phyloP scores from a whole-genome alignment of 2,329 filamentous ascomycete species.

The Paecilomyces sp. region DNA sequence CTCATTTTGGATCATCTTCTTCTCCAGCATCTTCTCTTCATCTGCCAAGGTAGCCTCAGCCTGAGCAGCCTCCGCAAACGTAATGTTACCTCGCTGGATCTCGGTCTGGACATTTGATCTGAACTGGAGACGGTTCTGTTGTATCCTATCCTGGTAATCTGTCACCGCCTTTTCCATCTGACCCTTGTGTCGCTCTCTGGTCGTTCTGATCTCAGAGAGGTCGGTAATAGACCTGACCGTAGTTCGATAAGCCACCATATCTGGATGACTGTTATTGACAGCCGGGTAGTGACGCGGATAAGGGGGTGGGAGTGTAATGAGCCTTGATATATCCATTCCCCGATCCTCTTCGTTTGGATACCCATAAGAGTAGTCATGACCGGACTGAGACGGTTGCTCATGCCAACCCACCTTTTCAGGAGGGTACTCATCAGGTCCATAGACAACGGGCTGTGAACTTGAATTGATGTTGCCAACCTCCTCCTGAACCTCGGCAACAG shows the following conservation, averaged over 20 bases:
- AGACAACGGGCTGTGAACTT: conserved; percentile 21
- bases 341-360: conserved; percentile 32
- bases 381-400: conserved; percentile 29
- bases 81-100: conserved; percentile 69
- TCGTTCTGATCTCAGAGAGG: conserved; percentile 61
- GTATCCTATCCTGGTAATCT: conserved; percentile 44
- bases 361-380: not conserved
- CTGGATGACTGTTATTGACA: conserved; percentile 91
- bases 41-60: conserved; percentile 69
- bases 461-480: conserved; percentile 14
- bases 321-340: conserved; percentile 77
- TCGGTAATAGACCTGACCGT: conserved; percentile 68
- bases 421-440: conserved; percentile 54
- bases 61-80: conserved; percentile 73
- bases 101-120: conserved; percentile 70
- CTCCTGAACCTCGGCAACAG: conserved; percentile 17
- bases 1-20: conserved; percentile 67
- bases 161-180: conserved; percentile 50
- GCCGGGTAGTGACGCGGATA: conserved; percentile 93
- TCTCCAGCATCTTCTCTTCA: conserved; percentile 62
- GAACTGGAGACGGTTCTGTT: conserved; percentile 58
- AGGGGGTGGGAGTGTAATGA: conserved; percentile 87
- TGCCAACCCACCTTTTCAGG: conserved; percentile 58
- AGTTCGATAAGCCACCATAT: conserved; percentile 69
- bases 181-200: conserved; percentile 47